These are phyloP conservation scores for Marasmius sp. DNA, from an alignment of 1,284 basidiomycete species.

Conservation along the genomic window DNA sequence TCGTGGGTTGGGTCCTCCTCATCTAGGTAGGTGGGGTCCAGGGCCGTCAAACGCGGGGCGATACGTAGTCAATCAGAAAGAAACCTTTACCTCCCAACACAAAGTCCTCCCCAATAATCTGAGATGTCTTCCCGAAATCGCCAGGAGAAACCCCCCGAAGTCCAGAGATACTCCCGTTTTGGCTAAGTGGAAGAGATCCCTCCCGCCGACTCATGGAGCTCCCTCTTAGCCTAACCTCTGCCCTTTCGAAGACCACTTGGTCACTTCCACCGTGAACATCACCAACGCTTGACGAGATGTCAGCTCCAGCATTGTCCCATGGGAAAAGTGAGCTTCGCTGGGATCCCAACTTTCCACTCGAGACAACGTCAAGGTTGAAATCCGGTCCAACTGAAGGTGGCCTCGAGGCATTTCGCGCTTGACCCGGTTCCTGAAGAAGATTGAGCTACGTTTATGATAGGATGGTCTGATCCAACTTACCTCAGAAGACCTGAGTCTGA, in stretches of 20 bases:
- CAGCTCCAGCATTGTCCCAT: constrained; percentile 73
- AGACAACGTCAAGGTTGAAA: constrained; percentile 42
- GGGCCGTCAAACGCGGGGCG: neutral
- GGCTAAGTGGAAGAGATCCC: constrained; percentile 50
- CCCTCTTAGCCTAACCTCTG: constrained; percentile 52
- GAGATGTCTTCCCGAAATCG: constrained; percentile 37
- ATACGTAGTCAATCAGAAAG: neutral
- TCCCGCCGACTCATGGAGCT: constrained; percentile 49
- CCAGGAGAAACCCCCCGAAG: constrained; percentile 50
- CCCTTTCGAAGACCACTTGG: constrained; percentile 47
- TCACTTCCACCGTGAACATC: constrained; percentile 42
- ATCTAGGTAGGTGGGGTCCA: neutral
- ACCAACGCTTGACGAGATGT: constrained; percentile 52
- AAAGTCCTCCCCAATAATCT: constrained; percentile 57
- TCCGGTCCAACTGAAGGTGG: constrained; percentile 47
- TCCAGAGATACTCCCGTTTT: constrained; percentile 39
- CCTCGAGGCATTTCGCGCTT: constrained; percentile 63
- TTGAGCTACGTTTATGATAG: neutral
- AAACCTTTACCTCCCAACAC: constrained; percentile 55
- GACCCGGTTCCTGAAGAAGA: constrained; percentile 67
- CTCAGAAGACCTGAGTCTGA: constrained; percentile 63
- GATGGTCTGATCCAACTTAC: constrained; percentile 29
- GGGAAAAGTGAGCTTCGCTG: constrained; percentile 74
- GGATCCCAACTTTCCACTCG: constrained; percentile 44
- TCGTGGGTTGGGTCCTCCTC: constrained; percentile 28